These are phyloP conservation scores for Scytalidium lignicola DNA, from an alignment of 2,329 filamentous ascomycete genomes.

Conservation along the genomic window DNA sequence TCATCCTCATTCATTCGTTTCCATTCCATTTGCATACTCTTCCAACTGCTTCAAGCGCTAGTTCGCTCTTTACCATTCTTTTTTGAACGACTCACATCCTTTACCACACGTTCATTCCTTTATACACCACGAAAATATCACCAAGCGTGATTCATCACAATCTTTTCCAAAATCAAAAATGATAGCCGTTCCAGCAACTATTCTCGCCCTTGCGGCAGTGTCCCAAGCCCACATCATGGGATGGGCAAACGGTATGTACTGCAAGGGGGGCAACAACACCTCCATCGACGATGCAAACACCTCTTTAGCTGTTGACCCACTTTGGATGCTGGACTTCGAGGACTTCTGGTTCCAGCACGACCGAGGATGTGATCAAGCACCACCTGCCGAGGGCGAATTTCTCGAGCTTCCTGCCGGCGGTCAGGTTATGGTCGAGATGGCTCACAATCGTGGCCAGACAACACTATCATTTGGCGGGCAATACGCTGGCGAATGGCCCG, in stretches of 20 bases:
- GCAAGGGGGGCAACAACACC: constrained; percentile 20
- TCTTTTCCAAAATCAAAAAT: background rate
- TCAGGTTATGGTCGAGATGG: constrained; percentile 42
- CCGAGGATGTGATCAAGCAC: constrained; percentile 39
- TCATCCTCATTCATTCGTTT: background rate
- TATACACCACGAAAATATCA: background rate
- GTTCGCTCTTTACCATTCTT: background rate
- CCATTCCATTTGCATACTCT: background rate
- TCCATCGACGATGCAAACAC: constrained; percentile 35
- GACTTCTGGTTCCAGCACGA: constrained; percentile 49
- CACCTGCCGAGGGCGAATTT: constrained; percentile 29
- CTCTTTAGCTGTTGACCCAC: constrained; percentile 40
- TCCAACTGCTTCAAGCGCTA: background rate
- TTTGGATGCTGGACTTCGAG: constrained; percentile 38
- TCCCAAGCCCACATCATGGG: constrained; percentile 1
- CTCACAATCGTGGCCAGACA: constrained; percentile 44
- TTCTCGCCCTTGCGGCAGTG: background rate
- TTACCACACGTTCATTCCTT: background rate
- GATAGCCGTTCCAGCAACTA: background rate
- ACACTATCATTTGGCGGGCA: constrained; percentile 39
- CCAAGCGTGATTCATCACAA: background rate
- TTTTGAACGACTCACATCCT: background rate
- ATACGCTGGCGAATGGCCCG: constrained; percentile 38
- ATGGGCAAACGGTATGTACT: constrained; percentile 6
- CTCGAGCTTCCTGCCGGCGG: constrained; percentile 44